Base-by-base conservation (phyloP, 2,329 filamentous ascomycete species). In the Orbilia javanica region DNA sequence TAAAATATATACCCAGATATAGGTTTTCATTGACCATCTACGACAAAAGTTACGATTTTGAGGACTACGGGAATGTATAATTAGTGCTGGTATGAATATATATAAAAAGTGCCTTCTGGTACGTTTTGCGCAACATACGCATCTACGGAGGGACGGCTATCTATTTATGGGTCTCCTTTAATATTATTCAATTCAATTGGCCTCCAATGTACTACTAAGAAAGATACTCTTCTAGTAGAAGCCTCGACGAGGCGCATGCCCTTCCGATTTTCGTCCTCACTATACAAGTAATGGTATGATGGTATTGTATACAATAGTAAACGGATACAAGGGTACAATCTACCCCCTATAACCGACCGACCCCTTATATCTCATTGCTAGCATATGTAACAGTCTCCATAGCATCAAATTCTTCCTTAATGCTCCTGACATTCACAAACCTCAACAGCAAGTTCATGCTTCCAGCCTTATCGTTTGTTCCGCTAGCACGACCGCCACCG, bases 391-490 rank as follows among this genome's bases (percentile, higher is more conserved):
- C 90, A 83, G 87, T 86, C 36, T 87, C 87, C 36, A 89, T 90
- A 2, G 89, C 85, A 79, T 86, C 85, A 81, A 93, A 94, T 86
- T 93, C 92, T 87, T 94, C 92, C 88, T 92, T 92, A 82, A 92
- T 88, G 50, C 88, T 89, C 79, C 90, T 86, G 82, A 88, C 85
- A 83, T 89, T 92, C 69, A 91, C 89, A 83, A 92, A 92, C 57
- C 90, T 86, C 72, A 86, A 87, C 81, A 92, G 83, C 79, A 92
- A 84, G 83, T 89, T 90, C 80, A 86, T 84, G 82, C 89, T 91
- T 39, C 90, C 90, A 15, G 90, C 90, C 87, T 92, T 92, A 84
- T 92, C 91, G 83, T 92, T 92, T 22, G 90, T 92, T 27, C 90
- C 90, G 79, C 89, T 90, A 5, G 89, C 90, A 79, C 91, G 86